Evolutionary conservation across 2,329 filamentous ascomycete species (phyloP), one percentile per base, ranked within the genome.

Genomic region (Alternaria conjuncta): DNA sequence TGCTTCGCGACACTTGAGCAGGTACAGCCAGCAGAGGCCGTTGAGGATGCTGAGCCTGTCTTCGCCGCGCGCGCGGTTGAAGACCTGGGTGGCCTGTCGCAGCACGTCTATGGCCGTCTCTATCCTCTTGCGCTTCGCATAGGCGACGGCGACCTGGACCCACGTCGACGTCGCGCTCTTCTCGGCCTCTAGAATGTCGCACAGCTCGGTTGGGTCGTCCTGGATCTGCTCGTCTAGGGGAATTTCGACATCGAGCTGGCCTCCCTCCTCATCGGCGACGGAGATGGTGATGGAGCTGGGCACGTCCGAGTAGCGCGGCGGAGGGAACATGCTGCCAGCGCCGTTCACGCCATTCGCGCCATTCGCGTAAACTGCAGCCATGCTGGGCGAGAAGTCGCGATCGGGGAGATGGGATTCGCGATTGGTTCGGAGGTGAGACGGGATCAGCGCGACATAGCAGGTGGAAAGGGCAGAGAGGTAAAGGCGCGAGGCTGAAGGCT

Each of bases 81-180:
- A 89, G 71, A 92, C 92, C 64, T 87, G 86, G 71, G 93, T 85
- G 53, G 92, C 93, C 74, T 92, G 91, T 54, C 90, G 88, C 70
- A 91, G 80, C 58, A 91, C 89, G 66, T 90, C 88, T 64, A 91
- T 87, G 55, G 89, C 89, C 82, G 96, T 92, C 77, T 97, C 94
- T 66, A 96, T 88, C 82, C 97, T 97, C 77, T 91, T 90, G 82
- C 97, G 93, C 83, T 98, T 99, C 44, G 96, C 95, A 77, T 99
- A 99, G 51, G 95, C 95, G 63, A 98, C 86, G 45, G 96, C 92
- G 70, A 98, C 96, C n/a, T 93, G 95, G 86, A 99, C 95, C 96
- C 96, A 99, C 72, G 96, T 96, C 56, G 90, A 93, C 74, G 95
- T 94, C 41, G 93, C 91, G 15, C 94, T 94, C 75, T 91, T 90